Evolutionary conservation across 2,329 filamentous ascomycete genomes (phyloP), one percentile per base, ranked within the genome.

Genomic region (Metarhizium humberi): DNA sequence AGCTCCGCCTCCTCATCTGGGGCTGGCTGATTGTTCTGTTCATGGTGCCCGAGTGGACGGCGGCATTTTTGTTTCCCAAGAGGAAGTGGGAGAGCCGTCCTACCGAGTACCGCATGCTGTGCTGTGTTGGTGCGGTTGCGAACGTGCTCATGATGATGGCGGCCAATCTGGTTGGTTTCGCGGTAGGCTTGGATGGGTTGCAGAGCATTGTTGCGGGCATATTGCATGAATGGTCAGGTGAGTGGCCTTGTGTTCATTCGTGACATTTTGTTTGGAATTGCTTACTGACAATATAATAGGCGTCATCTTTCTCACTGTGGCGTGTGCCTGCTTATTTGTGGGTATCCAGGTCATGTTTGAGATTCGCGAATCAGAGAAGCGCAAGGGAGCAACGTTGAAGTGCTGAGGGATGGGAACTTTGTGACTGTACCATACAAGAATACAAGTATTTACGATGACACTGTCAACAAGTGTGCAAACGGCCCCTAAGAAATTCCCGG

Each of bases 281-380:
- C 16, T 13, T 18, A 20, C 61, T 70, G 59, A 71, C 60, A 30
- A 36, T 18, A 43, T 43, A 34, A 34, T 40, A 78, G 92, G 94
- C 0, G 66, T 88, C 10, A 67, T 82, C 2, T 99, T 96, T 68
- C 71, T 97, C 48, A 66, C 84, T 11, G 77, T 77, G 3, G 88
- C 90, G 3, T 92, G 84, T 64, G 72, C 70, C n/a, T 84, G 82
- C 47, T 71, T 97, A 8, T 99, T 96, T 67, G 84, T 92, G 0
- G 92, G 87, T 30, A 81, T 88, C 46, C 92, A 97, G 73, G 75
- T 96, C 65, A 99, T 99, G 94, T 96, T 97, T 75, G 94, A 99
- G 75, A 81, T 95, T 62, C 79, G 94, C 53, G 90, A 96, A 74
- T 78, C 80, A 46, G 94, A 99, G 76, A 82, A 85, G 71, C 81